Conservation (phyloP, 129 eudicot species). For the Flaveria bidentis region DNA sequence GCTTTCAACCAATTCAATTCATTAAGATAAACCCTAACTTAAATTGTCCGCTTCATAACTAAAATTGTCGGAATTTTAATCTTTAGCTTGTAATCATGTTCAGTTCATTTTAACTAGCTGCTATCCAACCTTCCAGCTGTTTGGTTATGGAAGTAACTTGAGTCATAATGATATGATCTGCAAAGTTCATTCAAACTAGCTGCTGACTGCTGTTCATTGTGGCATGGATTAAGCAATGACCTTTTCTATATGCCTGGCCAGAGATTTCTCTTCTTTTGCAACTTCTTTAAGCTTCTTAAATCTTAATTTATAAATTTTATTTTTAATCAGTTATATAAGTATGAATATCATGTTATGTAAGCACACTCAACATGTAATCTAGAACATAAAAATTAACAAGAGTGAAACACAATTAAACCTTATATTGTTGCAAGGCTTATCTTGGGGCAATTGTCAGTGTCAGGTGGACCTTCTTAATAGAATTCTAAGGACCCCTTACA, state of each 20-base stretch:
- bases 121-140: background rate
- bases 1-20: too few relatives aligned
- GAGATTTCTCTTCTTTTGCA: background rate
- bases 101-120: background rate
- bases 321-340: background rate
- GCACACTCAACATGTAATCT: background rate
- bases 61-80: background rate
- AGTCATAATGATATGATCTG: background rate
- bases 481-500: background rate
- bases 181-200: background rate
- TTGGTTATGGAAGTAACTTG: background rate
- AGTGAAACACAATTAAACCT: background rate
- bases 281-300: background rate
- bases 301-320: background rate
- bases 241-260: background rate
- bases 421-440: constrained; percentile 7
- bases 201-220: background rate
- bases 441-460: background rate
- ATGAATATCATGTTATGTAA: background rate
- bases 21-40: background rate
- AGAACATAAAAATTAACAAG: background rate
- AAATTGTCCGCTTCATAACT: background rate
- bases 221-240: background rate
- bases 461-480: constrained; percentile 5
- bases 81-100: background rate